Conservation (phyloP, 257 asterid genomes). For the Rhazya stricta region DNA sequence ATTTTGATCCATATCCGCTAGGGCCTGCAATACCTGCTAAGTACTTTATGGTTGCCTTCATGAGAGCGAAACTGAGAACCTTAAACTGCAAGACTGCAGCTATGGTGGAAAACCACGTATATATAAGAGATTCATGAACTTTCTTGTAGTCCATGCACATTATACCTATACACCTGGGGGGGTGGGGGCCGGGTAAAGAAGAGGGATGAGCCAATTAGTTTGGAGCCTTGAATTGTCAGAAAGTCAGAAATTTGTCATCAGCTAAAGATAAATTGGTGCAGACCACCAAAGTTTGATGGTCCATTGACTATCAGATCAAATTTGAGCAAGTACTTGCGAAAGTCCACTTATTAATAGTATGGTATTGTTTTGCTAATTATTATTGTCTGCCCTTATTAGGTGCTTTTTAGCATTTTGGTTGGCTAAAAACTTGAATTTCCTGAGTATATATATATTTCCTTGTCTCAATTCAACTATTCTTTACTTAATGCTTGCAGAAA, state of each 20-base stretch:
- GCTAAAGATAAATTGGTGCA: conserved; percentile 9
- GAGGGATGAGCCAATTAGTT: background rate
- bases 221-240: conserved; percentile 8
- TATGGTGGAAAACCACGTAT: conserved; percentile 39
- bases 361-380: conserved; percentile 47
- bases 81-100: conserved; percentile 38
- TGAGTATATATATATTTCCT: conserved; percentile 27
- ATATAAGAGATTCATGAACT: conserved; percentile 43
- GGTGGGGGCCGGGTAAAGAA: background rate
- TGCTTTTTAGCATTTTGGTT: conserved; percentile 38
- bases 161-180: background rate
- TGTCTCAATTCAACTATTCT: conserved; percentile 17
- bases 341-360: conserved; percentile 18
- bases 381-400: conserved; percentile 55
- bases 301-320: conserved; percentile 37
- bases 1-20: conserved; percentile 75
- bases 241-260: conserved; percentile 14
- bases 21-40: conserved; percentile 79
- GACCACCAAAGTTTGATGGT: conserved; percentile 33
- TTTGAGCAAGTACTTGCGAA: conserved; percentile 45
- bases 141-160: conserved; percentile 46
- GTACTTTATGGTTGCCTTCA: conserved; percentile 73
- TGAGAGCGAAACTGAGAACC: conserved; percentile 31
- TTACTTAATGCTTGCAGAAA: conserved; percentile 13
- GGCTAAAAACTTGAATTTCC: conserved; percentile 18